A percentile compares a stretch with the other conserved stretches of the same genome.
Conservation (phyloP, 768 basidiomycete genomes). For the Astraeus odoratus region DNA sequence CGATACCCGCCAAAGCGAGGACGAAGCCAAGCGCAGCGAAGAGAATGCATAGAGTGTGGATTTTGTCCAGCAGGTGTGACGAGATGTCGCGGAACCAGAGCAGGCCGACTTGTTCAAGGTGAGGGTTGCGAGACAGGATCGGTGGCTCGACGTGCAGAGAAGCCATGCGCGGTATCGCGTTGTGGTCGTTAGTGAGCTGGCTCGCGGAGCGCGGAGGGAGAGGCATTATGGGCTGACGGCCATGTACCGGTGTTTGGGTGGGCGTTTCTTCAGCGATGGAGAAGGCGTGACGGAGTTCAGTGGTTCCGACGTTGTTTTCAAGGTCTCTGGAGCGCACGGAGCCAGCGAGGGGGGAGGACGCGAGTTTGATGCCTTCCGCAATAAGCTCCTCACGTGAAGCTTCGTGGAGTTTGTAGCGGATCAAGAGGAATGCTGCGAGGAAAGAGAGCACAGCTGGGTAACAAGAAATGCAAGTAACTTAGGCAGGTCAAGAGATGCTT, state of each 20-base stretch:
- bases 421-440: slow-evolving; percentile 48
- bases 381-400: slow-evolving; percentile 43
- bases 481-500: slow-evolving; percentile 2
- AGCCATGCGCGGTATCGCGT: neutral
- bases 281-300: neutral
- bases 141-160: slow-evolving; percentile 16
- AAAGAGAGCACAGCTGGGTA: slow-evolving; percentile 39
- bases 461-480: neutral
- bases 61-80: slow-evolving; percentile 40
- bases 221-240: neutral
- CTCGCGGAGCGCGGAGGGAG: neutral
- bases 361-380: slow-evolving; percentile 23
- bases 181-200: neutral
- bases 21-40: slow-evolving; percentile 43
- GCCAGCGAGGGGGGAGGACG: slow-evolving; percentile 16
- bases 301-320: slow-evolving; percentile 6
- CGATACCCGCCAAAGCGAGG: slow-evolving; percentile 42
- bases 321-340: slow-evolving; percentile 7
- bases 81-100: slow-evolving; percentile 32
- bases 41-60: slow-evolving; percentile 42
- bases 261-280: slow-evolving; percentile 1
- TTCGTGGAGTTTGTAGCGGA: slow-evolving; percentile 47
- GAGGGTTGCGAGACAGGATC: slow-evolving; percentile 41
- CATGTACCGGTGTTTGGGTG: neutral
- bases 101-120: slow-evolving; percentile 44